Base-by-base conservation (phyloP, 192 early-diverging fungal species). In the Coemansia sp. region DNA sequence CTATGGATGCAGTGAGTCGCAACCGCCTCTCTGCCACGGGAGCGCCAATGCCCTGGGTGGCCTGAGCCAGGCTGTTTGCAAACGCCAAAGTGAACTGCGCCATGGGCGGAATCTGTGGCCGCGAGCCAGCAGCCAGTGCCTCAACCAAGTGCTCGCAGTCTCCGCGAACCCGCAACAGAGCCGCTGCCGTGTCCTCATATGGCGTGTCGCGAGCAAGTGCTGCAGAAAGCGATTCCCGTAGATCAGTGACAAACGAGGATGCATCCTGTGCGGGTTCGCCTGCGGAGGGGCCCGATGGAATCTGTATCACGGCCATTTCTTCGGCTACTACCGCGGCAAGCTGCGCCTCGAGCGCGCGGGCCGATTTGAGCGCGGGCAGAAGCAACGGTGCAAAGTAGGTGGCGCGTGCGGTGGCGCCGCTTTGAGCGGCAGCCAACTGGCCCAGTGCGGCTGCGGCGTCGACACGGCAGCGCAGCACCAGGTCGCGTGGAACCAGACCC, bases 401-500 rank as follows among this genome's bases (percentile, higher is more conserved):
- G 20, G 81, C 73, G 58, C 83, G 60, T 9, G 55, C 52, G 4
- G 78, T 63, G 17, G 70, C 11, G 47, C 4, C 72, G 79, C 80
- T 87, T 83, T 0, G 63, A 11, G 6, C 50, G 0, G 84, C 81
- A 41, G 84, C 79, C 25, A 92, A 56, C 45, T 77, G 78, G 7
- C 96, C 96, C 8, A 99, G 78, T 0, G 89, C 90, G 2, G 80
- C 83, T 10, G 86, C 83, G 3, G 84, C 89, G 0, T 80, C 78
- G 15, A 94, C 58, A 17, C 96, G 83, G 14, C 93, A 90, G 19
- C 88, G 85, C 47, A 93, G 75, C 20, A 99, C 80, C 19, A 83
- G 80, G 13, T 88, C 87, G 15, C 71, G 67, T 1, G 84, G 67
- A 2, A 99, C 78, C 28, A 99, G 62, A 1, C 88, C 87, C 38